These are phyloP conservation scores for Lentinus polychrous DNA, from an alignment of 1,284 basidiomycete species.

Conservation along the genomic window DNA sequence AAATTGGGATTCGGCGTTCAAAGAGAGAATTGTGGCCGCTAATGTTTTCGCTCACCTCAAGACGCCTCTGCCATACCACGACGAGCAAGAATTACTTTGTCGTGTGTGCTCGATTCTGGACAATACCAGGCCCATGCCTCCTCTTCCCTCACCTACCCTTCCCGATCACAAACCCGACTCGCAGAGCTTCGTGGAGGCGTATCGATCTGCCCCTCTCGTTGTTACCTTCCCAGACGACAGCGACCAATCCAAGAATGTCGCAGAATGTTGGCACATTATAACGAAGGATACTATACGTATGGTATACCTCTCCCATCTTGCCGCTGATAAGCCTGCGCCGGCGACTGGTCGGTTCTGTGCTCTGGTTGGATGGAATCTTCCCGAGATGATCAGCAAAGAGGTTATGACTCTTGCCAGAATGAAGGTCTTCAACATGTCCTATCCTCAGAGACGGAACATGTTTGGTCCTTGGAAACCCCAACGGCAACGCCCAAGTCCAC, in stretches of 20 bases:
- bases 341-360: background rate
- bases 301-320: background rate
- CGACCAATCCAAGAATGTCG: too few relatives aligned
- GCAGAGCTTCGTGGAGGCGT: background rate
- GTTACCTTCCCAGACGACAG: too few relatives aligned
- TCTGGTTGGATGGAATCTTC: background rate
- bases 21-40: background rate
- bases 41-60: background rate
- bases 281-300: background rate
- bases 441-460: background rate
- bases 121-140: background rate
- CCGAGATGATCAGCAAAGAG: background rate
- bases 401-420: background rate
- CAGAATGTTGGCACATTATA: background rate
- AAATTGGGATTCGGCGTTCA: background rate
- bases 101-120: background rate
- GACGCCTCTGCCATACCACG: background rate
- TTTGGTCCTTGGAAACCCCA: background rate
- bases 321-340: background rate
- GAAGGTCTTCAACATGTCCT: background rate
- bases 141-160: background rate
- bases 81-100: too few relatives aligned
- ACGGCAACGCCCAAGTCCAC: background rate
- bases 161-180: background rate
- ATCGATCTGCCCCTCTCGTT: too few relatives aligned